phyloP scores from a whole-genome alignment of 306 rosid genomes.

The Castanopsis chinensis region DNA sequence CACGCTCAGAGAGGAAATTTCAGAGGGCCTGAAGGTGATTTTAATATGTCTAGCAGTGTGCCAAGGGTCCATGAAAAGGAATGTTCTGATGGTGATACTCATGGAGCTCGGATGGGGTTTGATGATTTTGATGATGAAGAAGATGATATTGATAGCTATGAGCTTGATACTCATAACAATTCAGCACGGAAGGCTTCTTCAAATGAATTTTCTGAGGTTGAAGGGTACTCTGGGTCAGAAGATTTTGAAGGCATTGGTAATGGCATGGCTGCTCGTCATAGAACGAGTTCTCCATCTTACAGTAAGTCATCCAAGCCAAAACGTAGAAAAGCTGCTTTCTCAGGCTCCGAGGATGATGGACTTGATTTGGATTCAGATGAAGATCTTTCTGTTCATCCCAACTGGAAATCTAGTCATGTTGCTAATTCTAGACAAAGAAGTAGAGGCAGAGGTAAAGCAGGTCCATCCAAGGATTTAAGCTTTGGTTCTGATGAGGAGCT shows the following conservation, averaged over 20 bases:
- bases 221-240: conserved; percentile 49
- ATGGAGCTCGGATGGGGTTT: conserved; percentile 68
- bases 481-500: conserved; percentile 77
- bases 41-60: conserved; percentile 35
- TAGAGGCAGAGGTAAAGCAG: conserved; percentile 39
- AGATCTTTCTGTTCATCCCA: conserved; percentile 43
- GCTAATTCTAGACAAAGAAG: conserved; percentile 44
- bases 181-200: conserved; percentile 43
- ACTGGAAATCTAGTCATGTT: conserved; percentile 66
- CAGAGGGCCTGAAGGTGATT: conserved; percentile 43
- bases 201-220: conserved; percentile 51
- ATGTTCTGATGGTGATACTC: conserved; percentile 38
- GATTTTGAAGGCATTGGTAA: conserved; percentile 36
- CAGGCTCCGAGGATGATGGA: conserved; percentile 58
- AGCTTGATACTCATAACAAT: conserved; percentile 52
- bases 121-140: conserved; percentile 91
- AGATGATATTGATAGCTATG: conserved; percentile 87
- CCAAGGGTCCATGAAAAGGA: conserved; percentile 47
- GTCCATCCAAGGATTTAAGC: conserved; percentile 58
- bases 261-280: conserved; percentile 16
- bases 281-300: conserved; percentile 31
- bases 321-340: conserved; percentile 39
- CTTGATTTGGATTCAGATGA: conserved; percentile 50
- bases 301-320: conserved; percentile 31
- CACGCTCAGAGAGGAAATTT: conserved; percentile 44